These are phyloP conservation scores for Apium graveolens DNA, from an alignment of 129 eudicot genomes.

Conservation along the genomic window DNA sequence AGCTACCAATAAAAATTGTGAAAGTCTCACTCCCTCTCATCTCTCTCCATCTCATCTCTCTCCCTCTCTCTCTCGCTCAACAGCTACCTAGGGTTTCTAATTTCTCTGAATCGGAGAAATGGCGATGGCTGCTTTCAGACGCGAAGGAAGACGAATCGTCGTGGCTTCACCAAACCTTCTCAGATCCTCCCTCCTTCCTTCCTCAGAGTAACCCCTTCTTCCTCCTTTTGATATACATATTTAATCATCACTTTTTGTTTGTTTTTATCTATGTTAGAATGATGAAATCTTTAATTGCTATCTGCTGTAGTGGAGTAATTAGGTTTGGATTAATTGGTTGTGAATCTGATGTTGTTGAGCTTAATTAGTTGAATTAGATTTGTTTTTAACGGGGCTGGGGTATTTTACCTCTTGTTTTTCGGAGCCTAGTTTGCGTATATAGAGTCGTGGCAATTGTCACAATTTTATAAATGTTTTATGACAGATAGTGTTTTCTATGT, in stretches of 20 bases:
- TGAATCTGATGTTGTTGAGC: background rate
- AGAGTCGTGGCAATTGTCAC: no score
- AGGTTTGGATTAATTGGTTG: background rate
- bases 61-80: background rate
- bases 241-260: no score
- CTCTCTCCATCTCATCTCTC: background rate
- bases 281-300: no score
- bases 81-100: background rate
- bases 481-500: no score
- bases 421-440: no score
- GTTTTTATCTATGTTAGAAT: background rate
- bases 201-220: background rate
- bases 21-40: background rate
- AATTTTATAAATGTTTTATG: no score
- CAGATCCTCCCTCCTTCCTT: slow-evolving; percentile 41
- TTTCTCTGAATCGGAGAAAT: slow-evolving; percentile 4
- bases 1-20: no score
- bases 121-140: slow-evolving; percentile 79
- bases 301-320: no score
- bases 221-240: background rate
- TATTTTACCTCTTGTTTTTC: no score
- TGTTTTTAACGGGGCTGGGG: background rate
- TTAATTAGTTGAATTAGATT: no score
- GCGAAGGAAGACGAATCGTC: slow-evolving; percentile 50
- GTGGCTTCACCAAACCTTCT: slow-evolving; percentile 36